A percentile compares a stretch with the other conserved stretches of the same genome.
Evolutionary conservation across 805 yeast genomes (phyloP).

Genomic region (Ogataea trehalophila): DNA sequence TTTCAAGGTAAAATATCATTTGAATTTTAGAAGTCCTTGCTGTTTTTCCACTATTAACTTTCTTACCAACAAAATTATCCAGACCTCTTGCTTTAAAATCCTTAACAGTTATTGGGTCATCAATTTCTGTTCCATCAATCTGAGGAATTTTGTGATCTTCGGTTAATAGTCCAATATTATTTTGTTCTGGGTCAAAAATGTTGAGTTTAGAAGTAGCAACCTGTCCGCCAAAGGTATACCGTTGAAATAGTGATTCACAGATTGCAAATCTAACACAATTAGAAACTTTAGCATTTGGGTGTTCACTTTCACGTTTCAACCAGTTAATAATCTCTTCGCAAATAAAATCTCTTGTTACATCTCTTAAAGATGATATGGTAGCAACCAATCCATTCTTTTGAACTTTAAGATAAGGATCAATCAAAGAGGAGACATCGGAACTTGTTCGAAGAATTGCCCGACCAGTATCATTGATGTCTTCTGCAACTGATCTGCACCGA

Average conservation of each 20-base stretch:
- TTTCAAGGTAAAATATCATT: constrained; percentile 51
- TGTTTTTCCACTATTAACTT: background rate
- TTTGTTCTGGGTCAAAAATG: constrained; percentile 14
- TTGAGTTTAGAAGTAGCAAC: constrained; percentile 19
- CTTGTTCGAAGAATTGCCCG: constrained; percentile 42
- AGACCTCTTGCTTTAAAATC: constrained; percentile 10
- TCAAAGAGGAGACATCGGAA: constrained; percentile 14
- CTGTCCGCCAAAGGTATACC: constrained; percentile 30
- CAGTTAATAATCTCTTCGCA: constrained; percentile 43
- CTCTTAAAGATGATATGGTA: constrained; percentile 47
- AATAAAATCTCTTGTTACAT: constrained; percentile 44
- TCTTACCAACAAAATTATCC: constrained; percentile 1
- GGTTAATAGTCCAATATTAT: constrained; percentile 30
- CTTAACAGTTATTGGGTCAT: constrained; percentile 27
- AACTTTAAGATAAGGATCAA: constrained; percentile 9
- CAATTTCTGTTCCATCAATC: constrained; percentile 27
- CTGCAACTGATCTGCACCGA: constrained; percentile 34
- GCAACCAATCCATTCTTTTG: constrained; percentile 47
- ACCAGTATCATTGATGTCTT: constrained; percentile 45
- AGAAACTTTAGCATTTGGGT: constrained; percentile 36
- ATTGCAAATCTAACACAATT: constrained; percentile 36
- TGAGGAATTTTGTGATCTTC: constrained; percentile 32
- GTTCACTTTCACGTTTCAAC: constrained; percentile 39
- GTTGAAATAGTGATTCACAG: constrained; percentile 39
- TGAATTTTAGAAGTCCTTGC: constrained; percentile 46